A percentile compares a stretch with the other conserved stretches of the same genome.
phyloP scores from a whole-genome alignment of 2,329 filamentous ascomycete genomes.

The Monilinia laxa region DNA sequence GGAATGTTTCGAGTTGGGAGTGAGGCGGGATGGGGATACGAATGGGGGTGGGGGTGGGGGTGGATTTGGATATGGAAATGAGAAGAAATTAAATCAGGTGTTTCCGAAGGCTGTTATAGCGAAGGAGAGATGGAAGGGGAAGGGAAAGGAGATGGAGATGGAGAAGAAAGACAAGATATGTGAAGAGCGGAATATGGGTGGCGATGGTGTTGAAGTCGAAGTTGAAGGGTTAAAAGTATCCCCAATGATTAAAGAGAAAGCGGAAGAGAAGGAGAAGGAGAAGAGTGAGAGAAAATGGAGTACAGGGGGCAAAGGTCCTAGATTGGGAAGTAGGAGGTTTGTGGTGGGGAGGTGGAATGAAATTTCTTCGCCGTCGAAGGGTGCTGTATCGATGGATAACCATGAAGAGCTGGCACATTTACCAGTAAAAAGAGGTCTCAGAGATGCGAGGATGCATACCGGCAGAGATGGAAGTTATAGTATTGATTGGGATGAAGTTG shows the following conservation, averaged over 20 bases:
- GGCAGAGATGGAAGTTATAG: background rate
- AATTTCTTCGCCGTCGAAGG: background rate
- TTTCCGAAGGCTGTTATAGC: background rate
- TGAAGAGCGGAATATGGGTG: background rate
- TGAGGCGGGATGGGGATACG: background rate
- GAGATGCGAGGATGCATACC: slow-evolving; percentile 5
- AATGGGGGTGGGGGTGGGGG: background rate
- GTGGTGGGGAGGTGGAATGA: slow-evolving; percentile 11
- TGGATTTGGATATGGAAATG: background rate
- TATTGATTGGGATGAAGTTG: slow-evolving; percentile 7
- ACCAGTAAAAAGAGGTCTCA: background rate
- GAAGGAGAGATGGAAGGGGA: background rate
- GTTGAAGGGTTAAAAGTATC: background rate
- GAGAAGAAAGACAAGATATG: background rate
- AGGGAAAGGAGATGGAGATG: background rate
- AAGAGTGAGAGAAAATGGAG: no score
- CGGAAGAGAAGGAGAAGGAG: background rate
- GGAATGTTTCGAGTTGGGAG: slow-evolving; percentile 8
- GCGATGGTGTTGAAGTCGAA: background rate
- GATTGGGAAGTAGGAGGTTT: slow-evolving; percentile 4
- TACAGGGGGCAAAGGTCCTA: background rate
- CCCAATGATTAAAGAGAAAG: background rate
- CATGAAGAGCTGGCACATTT: background rate
- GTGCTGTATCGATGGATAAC: no score
- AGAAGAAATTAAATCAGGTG: background rate